Percentiles rank a stretch among this genome's conserved stretches.
phyloP scores from a whole-genome alignment of 257 asterid genomes.

The Solanum phureja region DNA sequence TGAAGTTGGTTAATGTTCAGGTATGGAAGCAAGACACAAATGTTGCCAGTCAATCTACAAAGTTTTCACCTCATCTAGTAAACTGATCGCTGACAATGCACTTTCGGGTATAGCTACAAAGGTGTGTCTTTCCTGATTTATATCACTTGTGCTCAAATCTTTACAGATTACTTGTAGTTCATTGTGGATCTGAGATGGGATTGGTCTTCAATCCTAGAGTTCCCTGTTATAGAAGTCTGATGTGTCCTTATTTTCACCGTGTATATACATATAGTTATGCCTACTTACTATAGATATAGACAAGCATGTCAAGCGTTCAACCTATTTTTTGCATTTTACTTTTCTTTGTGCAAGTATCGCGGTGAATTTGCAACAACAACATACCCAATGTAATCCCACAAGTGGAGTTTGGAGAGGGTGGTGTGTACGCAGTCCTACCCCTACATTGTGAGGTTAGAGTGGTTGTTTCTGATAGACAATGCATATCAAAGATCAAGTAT shows the following conservation, averaged over 20 bases:
- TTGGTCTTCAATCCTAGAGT: neutral
- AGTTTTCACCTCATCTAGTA: conserved; percentile 43
- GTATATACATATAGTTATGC: neutral
- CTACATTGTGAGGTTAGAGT: neutral
- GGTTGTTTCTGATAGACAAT: neutral
- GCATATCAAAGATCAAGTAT: neutral
- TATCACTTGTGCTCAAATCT: neutral
- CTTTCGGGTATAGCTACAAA: conserved; percentile 39
- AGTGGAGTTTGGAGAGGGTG: neutral
- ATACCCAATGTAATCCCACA: neutral
- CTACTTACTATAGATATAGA: neutral
- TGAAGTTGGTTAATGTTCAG: conserved; percentile 26
- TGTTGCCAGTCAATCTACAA: conserved; percentile 68
- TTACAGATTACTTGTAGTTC: neutral
- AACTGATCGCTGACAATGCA: conserved; percentile 48
- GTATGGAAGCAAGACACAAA: conserved; percentile 91
- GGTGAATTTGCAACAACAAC: neutral
- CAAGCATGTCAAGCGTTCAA: neutral
- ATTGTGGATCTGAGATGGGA: neutral
- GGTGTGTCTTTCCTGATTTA: conserved; percentile 28
- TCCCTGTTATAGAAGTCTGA: neutral
- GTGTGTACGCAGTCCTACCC: neutral
- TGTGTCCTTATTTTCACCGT: neutral
- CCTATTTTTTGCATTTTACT: neutral
- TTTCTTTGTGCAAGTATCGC: neutral